These are phyloP conservation scores for Seiridium unicorne DNA, from an alignment of 2,329 filamentous ascomycete genomes.

Conservation along the genomic window DNA sequence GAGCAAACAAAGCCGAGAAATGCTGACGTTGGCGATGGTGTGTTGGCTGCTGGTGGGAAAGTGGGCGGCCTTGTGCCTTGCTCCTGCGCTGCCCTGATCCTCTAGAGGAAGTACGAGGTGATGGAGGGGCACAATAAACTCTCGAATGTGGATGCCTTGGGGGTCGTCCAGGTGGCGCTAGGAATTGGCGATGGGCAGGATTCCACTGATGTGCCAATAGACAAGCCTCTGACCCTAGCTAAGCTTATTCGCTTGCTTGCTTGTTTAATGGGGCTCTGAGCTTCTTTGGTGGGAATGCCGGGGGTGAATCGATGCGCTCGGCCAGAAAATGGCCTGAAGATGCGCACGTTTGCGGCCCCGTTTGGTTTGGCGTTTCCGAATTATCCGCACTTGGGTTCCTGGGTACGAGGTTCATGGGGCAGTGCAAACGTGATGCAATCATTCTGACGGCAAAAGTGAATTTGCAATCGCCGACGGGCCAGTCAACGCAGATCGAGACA, in stretches of 20 bases:
- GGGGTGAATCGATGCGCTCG: not conserved
- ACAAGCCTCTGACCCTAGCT: not conserved
- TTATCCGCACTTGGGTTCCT: not conserved
- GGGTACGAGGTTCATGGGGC: too few species aligned
- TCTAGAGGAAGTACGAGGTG: too few species aligned
- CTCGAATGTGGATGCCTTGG: too few species aligned
- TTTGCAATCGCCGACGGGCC: too few species aligned
- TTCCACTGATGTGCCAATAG: not conserved
- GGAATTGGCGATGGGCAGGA: not conserved
- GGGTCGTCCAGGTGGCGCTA: too few species aligned
- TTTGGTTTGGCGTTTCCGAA: slow-evolving; percentile 2
- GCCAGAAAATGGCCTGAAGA: not conserved
- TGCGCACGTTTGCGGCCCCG: not conserved
- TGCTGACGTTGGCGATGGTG: not conserved
- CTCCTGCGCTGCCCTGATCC: not conserved
- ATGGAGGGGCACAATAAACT: too few species aligned
- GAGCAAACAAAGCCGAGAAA: not conserved
- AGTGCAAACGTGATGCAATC: too few species aligned
- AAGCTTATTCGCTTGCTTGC: not conserved
- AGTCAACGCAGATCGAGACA: too few species aligned
- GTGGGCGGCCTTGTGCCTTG: not conserved
- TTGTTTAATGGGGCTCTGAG: slow-evolving; percentile 2
- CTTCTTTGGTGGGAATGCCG: not conserved
- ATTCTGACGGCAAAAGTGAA: too few species aligned
- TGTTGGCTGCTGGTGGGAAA: not conserved